Percentiles rank a stretch among this genome's conserved stretches.
These are phyloP conservation scores for Fusarium denticulatum DNA, from an alignment of 2,329 filamentous ascomycete genomes.

Conservation along the genomic window DNA sequence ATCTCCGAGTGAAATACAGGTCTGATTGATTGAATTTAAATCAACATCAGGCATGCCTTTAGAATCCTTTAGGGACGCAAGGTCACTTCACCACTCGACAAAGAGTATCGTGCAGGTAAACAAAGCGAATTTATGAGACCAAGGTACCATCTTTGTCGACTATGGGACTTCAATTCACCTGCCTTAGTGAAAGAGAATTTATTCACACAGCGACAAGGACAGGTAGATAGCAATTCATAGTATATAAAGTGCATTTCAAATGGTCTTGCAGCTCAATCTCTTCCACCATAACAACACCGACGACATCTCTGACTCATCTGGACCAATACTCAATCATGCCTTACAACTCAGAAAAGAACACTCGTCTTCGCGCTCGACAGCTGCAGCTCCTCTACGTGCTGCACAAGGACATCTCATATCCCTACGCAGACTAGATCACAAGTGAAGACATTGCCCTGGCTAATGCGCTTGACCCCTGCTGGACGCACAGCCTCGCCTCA, in stretches of 20 bases:
- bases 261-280: not conserved
- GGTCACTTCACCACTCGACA: not conserved
- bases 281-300: rapidly evolving
- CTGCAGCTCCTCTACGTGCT: not conserved
- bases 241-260: not conserved
- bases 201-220: not conserved
- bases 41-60: no score
- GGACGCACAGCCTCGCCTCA: not conserved
- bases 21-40: rapidly evolving
- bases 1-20: rapidly evolving
- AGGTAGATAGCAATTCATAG: rapidly evolving
- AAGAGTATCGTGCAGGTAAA: not conserved
- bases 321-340: not conserved
- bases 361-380: not conserved
- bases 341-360: not conserved
- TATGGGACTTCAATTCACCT: not conserved
- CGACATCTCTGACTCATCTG: not conserved
- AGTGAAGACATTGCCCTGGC: not conserved
- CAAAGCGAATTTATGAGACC: rapidly evolving
- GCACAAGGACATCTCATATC: not conserved
- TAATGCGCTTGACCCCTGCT: not conserved
- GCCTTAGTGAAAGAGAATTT: not conserved
- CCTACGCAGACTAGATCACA: not conserved
- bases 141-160: rapidly evolving
- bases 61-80: rapidly evolving